A percentile compares a stretch with the other conserved stretches of the same genome.
Conservation (phyloP, 306 rosid genomes). For the Hippophae rhamnoides region DNA sequence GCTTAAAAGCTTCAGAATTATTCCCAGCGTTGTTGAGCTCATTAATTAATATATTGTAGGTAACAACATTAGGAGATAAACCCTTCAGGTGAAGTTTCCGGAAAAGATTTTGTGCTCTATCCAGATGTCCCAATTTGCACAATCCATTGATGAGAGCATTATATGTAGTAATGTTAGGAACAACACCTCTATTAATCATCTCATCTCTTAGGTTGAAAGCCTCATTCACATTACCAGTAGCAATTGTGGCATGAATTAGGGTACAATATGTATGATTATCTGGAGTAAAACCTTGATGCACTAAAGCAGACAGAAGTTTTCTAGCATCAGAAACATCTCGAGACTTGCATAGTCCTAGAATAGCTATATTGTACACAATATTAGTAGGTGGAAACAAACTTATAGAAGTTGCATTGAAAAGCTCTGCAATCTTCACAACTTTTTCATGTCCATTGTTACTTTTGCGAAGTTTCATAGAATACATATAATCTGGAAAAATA, state of each 20-base stretch:
- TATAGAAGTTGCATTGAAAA: conserved; percentile 34
- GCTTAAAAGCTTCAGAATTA: conserved; percentile 45
- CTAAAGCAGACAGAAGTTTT: conserved; percentile 43
- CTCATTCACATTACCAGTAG: conserved; percentile 52
- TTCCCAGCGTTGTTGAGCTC: conserved; percentile 54
- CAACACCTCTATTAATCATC: conserved; percentile 52
- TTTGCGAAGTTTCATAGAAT: conserved; percentile 22
- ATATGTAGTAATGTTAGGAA: conserved; percentile 60
- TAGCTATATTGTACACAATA: conserved; percentile 54
- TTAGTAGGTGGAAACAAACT: conserved; percentile 39
- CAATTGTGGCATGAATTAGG: conserved; percentile 58
- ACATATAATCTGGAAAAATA: conserved; percentile 25
- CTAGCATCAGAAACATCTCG: conserved; percentile 58
- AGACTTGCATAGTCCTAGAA: conserved; percentile 67
- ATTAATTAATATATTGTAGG: conserved; percentile 58
- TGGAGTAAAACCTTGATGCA: conserved; percentile 51
- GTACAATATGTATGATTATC: conserved; percentile 74
- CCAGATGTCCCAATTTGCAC: conserved; percentile 67
- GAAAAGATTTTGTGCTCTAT: conserved; percentile 64
- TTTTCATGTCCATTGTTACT: conserved; percentile 17
- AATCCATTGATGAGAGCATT: conserved; percentile 69
- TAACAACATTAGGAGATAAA: conserved; percentile 55
- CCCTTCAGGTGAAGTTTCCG: conserved; percentile 58
- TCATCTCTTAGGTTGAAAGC: conserved; percentile 72
- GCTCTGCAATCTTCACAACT: conserved; percentile 47